Base-by-base conservation (phyloP, 352 stramenopile genomes). In the Globisporangium nunn region DNA sequence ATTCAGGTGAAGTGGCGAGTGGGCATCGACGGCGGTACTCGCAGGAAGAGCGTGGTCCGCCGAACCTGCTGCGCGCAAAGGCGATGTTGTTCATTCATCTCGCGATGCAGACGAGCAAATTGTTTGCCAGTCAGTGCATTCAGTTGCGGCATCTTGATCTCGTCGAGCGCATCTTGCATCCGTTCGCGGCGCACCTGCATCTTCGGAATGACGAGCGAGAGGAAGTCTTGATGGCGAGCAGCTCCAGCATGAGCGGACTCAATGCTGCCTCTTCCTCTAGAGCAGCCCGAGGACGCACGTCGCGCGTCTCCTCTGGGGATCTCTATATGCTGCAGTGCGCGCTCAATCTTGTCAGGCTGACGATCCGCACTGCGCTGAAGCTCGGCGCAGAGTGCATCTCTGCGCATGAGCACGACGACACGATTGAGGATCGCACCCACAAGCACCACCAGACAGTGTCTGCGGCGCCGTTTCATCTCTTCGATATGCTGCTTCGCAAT, bases 381-480 rank as follows among this genome's bases (percentile, higher is more conserved):
- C 71, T 93, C 55, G 72, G 78, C 17, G 78, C 76, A 0, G 74
- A 88, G 49, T 91, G 76, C 33, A 85, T 88, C 43, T 75, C 70
- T 2, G 58, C 65, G 1, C 55, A 60, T 37, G 64, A 71, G 30
- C 56, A 50, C 18, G 60, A 72, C n/a, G 66, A 70, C 31, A 58
- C 66, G 30, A 48, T 41, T 6, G 56, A 57, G 59, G 59, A 68
- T 5, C 60, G 51, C 10, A 49, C 31, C 8, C 49, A 18, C 35
- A 62, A 57, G 23, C 23, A 23, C 29, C 64, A 62, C n/a, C 50
- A 57, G 31, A 57, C 60, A 0, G 75, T 90, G 41, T 67, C 68
- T 12, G 51, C 78, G 15, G 63, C 75, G 6, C 65, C 79, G 15
- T 89, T 91, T 40, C 53, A 79, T 17, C 60, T 87, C 6, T 73